Evolutionary conservation across 2,329 filamentous ascomycete species (phyloP), one percentile per base, ranked within the genome.

Genomic region (Plectosphaerella sp.): DNA sequence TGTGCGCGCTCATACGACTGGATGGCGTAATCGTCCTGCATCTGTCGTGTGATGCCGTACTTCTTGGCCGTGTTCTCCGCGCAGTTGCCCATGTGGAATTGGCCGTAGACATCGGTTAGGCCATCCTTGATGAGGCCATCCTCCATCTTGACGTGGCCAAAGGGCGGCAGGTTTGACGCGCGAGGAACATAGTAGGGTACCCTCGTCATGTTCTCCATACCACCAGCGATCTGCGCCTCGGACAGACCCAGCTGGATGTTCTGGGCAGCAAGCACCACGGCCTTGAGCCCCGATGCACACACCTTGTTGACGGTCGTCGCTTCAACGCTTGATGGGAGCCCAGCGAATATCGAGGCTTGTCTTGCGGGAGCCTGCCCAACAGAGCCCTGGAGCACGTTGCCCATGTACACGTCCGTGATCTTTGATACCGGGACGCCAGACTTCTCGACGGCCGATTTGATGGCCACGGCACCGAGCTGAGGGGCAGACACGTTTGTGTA

Each of bases 71-170:
- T 97, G 60, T 87, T 90, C 75, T 99, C 94, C 15, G 92, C 92
- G 67, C 94, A 99, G 62, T 94, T 91, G 43, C 94, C 94, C 94
- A 99, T 99, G 72, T 97, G 94, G 64, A 97, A 88, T 67, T 96
- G 83, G 68, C 96, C 91, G 72, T 97, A 99, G 14, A 96, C 93
- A 67, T 99, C 94, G 76, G 91, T 96, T 55, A 99, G 73, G 1
- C 94, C 94, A 64, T 99, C 94, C 70, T 94, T 94, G 66, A 97
- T 88, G 62, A 99, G 73, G 0, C 93, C 94, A 64, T 99, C 94
- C 69, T 96, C 88, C 70, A 96, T 75, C 70, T 88, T 88, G 60
- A 94, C 78, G 62, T 96, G 84, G 35, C 94, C 94, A 64, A 97
- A 97, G 0, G 91, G 76, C 1, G 92, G 89, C 60, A 94, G 78